Evolutionary conservation across 2,329 filamentous ascomycete genomes (phyloP), one percentile per base, ranked within the genome.

Genomic region (Beauveria scarabaeidicola): DNA sequence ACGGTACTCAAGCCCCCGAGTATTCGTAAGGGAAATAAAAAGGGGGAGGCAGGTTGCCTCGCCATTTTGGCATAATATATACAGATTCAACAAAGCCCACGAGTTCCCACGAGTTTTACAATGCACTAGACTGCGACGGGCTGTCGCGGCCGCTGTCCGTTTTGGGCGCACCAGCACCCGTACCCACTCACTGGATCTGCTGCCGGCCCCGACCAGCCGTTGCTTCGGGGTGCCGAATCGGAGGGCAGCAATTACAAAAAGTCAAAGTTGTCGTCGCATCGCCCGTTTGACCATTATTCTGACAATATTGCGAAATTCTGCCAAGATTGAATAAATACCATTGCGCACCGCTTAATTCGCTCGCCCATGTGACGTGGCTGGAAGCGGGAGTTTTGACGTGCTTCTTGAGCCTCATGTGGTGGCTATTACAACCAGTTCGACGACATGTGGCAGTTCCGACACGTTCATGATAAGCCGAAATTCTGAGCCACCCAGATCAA

Each of bases 101-200:
- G n/a, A n/a, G n/a, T n/a, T n/a, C 11, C 11, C 15, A 25, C n/a
- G n/a, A 27, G 11, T 41, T n/a, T 40, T 9, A 17, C 32, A 2
- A n/a, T 27, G 36, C 5, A 41, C 6, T 8, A n/a, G n/a, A 21
- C 21, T 41, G 3, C 15, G 10, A 5, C 13, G 52, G 52, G 17
- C n/a, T 36, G 41, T 54, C 13, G 41, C 25, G 4, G 41, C 11
- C n/a, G 29, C 27, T 46, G 10, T 53, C 23, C 15, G 19, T 36
- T 29, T 19, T 41, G 11, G 40, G 8, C 47, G 9, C 9, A 36
- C 17, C 8, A 23, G 36, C 27, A 51, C 32, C 32, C 13, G 47
- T 36, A 29, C 52, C 52, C 52, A 46, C 52, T 13, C 52, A 46
- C 52, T 13, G 41, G 40, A 55, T 55, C 52, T 55, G 23, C 23